Base-by-base conservation (phyloP, 805 yeast species). In the Lipomyces spencermartinsiae region DNA sequence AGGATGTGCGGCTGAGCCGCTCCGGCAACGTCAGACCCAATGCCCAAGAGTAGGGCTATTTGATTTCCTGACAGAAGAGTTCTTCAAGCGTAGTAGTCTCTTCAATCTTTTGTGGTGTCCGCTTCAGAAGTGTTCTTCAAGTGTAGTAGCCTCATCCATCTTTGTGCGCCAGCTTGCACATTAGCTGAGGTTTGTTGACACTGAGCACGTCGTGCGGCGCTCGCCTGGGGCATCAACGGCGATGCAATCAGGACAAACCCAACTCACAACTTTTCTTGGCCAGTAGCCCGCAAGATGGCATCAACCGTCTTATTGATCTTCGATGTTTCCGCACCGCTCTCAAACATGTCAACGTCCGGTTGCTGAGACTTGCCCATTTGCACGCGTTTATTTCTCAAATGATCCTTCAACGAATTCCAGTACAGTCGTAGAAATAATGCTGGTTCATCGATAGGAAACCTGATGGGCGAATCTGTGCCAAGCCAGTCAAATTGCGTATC, bases 391-490 rank as follows among this genome's bases (percentile, higher is more conserved):
- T 43, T 43, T 9, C 4, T 43, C 56, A 53, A 53, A 14, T 53
- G 56, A 31, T 53, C 33, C 57, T 58, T 64, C 35, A 62, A 29
- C 35, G 65, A 58, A 35, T 25, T 55, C 69, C 69, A 65, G 53
- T 65, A 65, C 16, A 65, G 25, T 19, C 69, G 33, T 31, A 68
- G 54, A 49, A 90, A 84, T 73, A 85, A 90, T 66, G 86, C 85
- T 0, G 93, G 87, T 75, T 92, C 93, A 71, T 83, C 84, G 49
- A 89, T 79, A 0, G 95, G 95, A 64, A 84, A 85, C 58, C 89
- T 81, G 55, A 92, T 78, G 0, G 97, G 97, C 0, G 93, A 87
- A 1, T 78, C 74, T 1, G 86, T 87, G 6, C 89, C 82, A 1
- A 91, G 71, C 97, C 97, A 92, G 74, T 81, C 88, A 49, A 79